Percentiles rank a stretch among this genome's conserved stretches.
Conservation (phyloP, 2,329 filamentous ascomycete species). For the Fusarium sp. region DNA sequence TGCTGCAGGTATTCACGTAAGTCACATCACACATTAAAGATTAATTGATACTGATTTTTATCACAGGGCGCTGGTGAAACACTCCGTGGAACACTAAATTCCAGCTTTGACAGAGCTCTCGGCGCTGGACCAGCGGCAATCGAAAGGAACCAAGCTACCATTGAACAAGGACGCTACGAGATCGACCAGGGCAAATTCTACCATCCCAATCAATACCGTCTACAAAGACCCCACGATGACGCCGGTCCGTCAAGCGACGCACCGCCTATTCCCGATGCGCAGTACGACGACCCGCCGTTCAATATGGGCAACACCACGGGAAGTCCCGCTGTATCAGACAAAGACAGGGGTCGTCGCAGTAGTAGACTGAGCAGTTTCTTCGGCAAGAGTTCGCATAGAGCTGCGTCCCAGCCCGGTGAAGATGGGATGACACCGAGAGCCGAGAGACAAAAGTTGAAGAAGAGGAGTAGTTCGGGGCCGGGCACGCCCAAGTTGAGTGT, state of each 20-base stretch:
- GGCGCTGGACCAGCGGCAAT: slow-evolving; percentile 21
- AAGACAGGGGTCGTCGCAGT: slow-evolving; percentile 15
- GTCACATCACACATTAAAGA: accelerated
- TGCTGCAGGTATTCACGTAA: slow-evolving; percentile 40
- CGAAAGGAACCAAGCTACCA: slow-evolving; percentile 40
- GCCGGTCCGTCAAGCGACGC: neutral
- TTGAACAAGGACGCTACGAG: slow-evolving; percentile 42
- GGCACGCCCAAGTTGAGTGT: slow-evolving; percentile 19
- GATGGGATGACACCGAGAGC: slow-evolving; percentile 5
- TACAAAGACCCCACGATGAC: slow-evolving; percentile 4
- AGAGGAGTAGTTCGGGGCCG: slow-evolving; percentile 37
- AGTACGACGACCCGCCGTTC: slow-evolving; percentile 2
- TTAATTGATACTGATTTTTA: neutral
- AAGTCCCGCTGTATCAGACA: slow-evolving; percentile 11
- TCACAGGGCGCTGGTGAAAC: slow-evolving; percentile 41
- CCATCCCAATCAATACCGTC: slow-evolving; percentile 29
- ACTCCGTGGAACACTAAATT: slow-evolving; percentile 42
- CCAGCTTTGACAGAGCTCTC: slow-evolving; percentile 36
- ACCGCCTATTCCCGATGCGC: neutral
- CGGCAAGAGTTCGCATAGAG: slow-evolving; percentile 12
- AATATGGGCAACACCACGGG: slow-evolving; percentile 11
- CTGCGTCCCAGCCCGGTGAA: neutral
- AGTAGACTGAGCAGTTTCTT: slow-evolving; percentile 30
- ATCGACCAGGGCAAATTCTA: slow-evolving; percentile 40
- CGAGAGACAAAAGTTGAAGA: slow-evolving; percentile 37